Conservation (phyloP, 176 grass and related monocot species). For the Coix lacrymajobi region DNA sequence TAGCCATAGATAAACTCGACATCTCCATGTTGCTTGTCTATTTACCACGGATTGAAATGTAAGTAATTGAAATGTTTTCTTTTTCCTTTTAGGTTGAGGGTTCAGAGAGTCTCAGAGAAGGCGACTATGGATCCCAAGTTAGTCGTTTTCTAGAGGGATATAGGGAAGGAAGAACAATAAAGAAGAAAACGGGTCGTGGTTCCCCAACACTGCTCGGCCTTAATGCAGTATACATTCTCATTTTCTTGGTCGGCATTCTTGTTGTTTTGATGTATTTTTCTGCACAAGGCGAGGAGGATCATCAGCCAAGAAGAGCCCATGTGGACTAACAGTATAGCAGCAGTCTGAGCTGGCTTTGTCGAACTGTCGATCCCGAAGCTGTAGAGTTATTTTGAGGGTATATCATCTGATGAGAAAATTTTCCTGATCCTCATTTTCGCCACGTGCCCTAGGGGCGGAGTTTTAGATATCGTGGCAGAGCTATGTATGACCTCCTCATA, state of each 20-base stretch:
- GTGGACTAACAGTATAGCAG: conserved; percentile 19
- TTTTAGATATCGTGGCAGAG: neutral
- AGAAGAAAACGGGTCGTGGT: conserved; percentile 40
- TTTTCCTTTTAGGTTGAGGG: conserved; percentile 56
- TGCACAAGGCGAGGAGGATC: conserved; percentile 44
- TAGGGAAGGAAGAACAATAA: conserved; percentile 64
- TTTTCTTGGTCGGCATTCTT: conserved; percentile 45
- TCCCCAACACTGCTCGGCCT: conserved; percentile 40
- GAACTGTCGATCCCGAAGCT: neutral
- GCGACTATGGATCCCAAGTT: conserved; percentile 70
- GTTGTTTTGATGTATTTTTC: conserved; percentile 50
- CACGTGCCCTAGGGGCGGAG: neutral
- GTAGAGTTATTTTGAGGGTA: neutral
- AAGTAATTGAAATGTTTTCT: conserved; percentile 8
- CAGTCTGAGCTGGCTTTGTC: neutral
- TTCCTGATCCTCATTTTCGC: conserved; percentile 13
- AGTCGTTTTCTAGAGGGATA: conserved; percentile 74
- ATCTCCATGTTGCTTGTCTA: neutral
- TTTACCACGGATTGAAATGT: neutral
- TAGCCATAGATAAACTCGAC: neutral
- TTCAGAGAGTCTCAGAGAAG: conserved; percentile 55
- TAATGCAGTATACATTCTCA: conserved; percentile 47
- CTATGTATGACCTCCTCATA: neutral
- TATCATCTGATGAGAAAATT: neutral
- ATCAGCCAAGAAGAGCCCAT: conserved; percentile 33